These are phyloP conservation scores for Malassezia furfur DNA, from an alignment of 1,284 basidiomycete species.

Conservation along the genomic window DNA sequence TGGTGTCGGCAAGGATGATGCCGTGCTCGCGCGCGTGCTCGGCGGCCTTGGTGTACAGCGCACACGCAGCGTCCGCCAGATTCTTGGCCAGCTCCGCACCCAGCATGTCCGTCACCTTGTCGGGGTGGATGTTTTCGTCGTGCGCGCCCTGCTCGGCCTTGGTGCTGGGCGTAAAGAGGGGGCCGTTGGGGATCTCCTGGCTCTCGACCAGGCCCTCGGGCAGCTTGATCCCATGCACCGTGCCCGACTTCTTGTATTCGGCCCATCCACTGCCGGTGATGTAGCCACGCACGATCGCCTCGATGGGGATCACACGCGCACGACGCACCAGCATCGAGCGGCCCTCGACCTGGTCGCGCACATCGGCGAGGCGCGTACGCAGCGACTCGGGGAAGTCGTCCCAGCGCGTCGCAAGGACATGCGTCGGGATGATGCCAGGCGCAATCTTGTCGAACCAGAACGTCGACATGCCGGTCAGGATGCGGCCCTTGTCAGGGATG, in stretches of 20 bases:
- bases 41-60: slow-evolving; percentile 68
- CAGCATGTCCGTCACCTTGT: slow-evolving; percentile 51
- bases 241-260: slow-evolving; percentile 80
- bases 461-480: slow-evolving; percentile 77
- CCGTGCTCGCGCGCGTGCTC: slow-evolving; percentile 67
- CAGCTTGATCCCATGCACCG: slow-evolving; percentile 75
- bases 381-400: slow-evolving; percentile 30
- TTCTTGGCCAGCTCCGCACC: slow-evolving; percentile 56
- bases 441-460: slow-evolving; percentile 82
- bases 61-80: slow-evolving; percentile 58
- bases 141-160: slow-evolving; percentile 91
- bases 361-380: slow-evolving; percentile 20
- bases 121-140: slow-evolving; percentile 95
- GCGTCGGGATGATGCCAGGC: slow-evolving; percentile 34
- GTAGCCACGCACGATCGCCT: slow-evolving; percentile 94
- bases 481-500: slow-evolving; percentile 82
- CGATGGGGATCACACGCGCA: slow-evolving; percentile 83
- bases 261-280: slow-evolving; percentile 93
- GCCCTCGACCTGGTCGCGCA: slow-evolving; percentile 59
- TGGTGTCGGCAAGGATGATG: slow-evolving; percentile 89
- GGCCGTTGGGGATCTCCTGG: slow-evolving; percentile 54
- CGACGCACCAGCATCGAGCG: slow-evolving; percentile 83
- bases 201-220: slow-evolving; percentile 74
- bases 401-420: slow-evolving; percentile 38
- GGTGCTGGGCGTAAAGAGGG: slow-evolving; percentile 90